Conservation (phyloP, 2,329 filamentous ascomycete species). For the Ascochyta koolunga region DNA sequence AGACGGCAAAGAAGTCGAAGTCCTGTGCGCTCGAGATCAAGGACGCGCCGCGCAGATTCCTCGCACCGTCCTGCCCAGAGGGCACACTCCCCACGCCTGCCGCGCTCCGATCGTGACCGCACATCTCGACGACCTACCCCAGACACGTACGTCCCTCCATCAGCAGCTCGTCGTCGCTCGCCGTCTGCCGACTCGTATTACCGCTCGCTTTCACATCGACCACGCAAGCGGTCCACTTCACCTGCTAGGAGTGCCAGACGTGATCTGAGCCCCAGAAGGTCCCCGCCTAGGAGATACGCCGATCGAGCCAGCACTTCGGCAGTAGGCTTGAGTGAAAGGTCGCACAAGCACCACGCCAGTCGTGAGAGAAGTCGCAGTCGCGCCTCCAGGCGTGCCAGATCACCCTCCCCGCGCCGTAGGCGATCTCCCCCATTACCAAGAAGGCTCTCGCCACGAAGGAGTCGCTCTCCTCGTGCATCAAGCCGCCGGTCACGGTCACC, state of each 20-base stretch:
- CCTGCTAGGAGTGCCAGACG: slow-evolving; percentile 39
- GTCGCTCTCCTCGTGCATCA: slow-evolving; percentile 34
- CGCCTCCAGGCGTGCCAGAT: slow-evolving; percentile 33
- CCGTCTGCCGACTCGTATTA: slow-evolving; percentile 50
- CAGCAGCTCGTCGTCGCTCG: slow-evolving; percentile 48
- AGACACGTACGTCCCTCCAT: slow-evolving; percentile 42
- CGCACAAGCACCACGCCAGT: slow-evolving; percentile 21
- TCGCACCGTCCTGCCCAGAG: slow-evolving; percentile 36
- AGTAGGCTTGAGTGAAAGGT: slow-evolving; percentile 27
- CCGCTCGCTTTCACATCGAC: slow-evolving; percentile 36
- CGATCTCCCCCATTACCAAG: slow-evolving; percentile 34
- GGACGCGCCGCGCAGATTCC: slow-evolving; percentile 40
- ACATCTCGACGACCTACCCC: slow-evolving; percentile 43
- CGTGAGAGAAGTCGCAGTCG: slow-evolving; percentile 38
- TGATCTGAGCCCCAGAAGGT: slow-evolving; percentile 34
- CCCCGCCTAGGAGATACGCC: slow-evolving; percentile 39
- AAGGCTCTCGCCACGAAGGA: slow-evolving; percentile 31
- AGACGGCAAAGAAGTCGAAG: slow-evolving; percentile 47
- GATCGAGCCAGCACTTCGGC: slow-evolving; percentile 34
- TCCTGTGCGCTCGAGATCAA: slow-evolving; percentile 42
- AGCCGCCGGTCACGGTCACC: slow-evolving; percentile 42
- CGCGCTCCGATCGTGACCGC: slow-evolving; percentile 42
- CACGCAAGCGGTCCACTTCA: slow-evolving; percentile 41
- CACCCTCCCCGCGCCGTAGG: slow-evolving; percentile 40
- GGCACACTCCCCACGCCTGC: slow-evolving; percentile 40